These are phyloP conservation scores for Vaccinium myrtillus DNA, from an alignment of 148 eudicot genomes.

Conservation along the genomic window DNA sequence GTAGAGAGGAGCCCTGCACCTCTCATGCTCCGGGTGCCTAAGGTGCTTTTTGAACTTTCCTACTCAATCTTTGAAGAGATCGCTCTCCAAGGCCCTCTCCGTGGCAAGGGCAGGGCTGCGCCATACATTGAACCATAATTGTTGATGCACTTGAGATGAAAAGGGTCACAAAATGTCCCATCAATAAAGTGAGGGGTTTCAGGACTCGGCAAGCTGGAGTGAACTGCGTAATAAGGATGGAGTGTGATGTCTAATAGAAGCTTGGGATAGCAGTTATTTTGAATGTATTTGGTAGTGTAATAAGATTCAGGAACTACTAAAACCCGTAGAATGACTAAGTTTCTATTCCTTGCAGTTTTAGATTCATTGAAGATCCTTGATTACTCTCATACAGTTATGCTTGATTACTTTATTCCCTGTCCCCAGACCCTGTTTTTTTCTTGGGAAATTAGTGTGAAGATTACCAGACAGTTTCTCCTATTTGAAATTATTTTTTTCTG, in stretches of 20 bases:
- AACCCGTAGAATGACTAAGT: not conserved
- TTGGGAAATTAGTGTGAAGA: not conserved
- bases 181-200: too few relatives aligned
- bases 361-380: not conserved
- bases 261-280: too few relatives aligned
- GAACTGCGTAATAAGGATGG: not conserved
- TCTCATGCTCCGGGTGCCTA: too few relatives aligned
- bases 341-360: not conserved
- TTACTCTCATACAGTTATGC: not conserved
- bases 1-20: too few relatives aligned
- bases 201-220: not conserved
- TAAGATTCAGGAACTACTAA: not conserved
- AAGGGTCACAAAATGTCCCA: too few relatives aligned
- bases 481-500: not conserved
- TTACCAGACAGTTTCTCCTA: not conserved
- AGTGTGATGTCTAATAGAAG: not conserved
- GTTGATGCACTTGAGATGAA: too few relatives aligned
- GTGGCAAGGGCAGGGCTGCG: too few relatives aligned
- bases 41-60: too few relatives aligned
- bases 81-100: too few relatives aligned
- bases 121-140: too few relatives aligned
- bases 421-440: not conserved
- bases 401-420: not conserved
- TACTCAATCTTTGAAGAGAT: too few relatives aligned
- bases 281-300: not conserved